Base-by-base conservation (phyloP, 148 eudicot species). In the Linanthus parryae region DNA sequence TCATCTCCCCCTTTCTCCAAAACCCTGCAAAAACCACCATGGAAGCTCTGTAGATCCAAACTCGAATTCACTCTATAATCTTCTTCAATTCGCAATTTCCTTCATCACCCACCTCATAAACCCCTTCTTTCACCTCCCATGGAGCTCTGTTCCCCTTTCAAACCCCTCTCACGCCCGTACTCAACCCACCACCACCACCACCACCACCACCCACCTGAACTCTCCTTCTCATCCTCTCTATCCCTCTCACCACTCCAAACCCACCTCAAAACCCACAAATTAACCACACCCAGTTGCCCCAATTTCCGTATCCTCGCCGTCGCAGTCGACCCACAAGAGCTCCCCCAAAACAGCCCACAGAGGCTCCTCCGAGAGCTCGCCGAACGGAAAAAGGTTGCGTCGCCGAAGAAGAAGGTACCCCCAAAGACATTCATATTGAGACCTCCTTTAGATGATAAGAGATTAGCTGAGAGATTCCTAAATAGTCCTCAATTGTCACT, bases 401-500 rank as follows among this genome's bases (percentile, higher is more conserved):
- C 96, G 20, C 99, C 96, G 0, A 79, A 78, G 49, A 77, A 61
- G 40, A 79, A 57, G 46, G 25, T 73, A 7, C 99, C 99, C 28
- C 94, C 96, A 0, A 84, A 68, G 24, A 72, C 61, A 45, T 92
- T 71, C 73, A 84, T 92, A n/a, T 80, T 92, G 7, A 92, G 76
- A 70, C 99, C 96, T 5, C 99, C 99, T 0, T 24, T 92, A 58
- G 99, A 92, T 48, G 99, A 92, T 20, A 73, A 73, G 0, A 79
- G 57, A 68, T 60, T 92, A 44, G 91, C 94, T 1, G 73, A 73
- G 25, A 75, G 90, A 47, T 92, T 92, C 61, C 74, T 92, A 9
- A 80, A 87, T 50, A 79, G 88, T 42, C 99, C 99, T 10, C 99
- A 94, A 52, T 52, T 94, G 25, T 84, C 99, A 4, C 65, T 94